phyloP scores from a whole-genome alignment of 75 land plant species.

The Pseudotsuga menziesii region DNA sequence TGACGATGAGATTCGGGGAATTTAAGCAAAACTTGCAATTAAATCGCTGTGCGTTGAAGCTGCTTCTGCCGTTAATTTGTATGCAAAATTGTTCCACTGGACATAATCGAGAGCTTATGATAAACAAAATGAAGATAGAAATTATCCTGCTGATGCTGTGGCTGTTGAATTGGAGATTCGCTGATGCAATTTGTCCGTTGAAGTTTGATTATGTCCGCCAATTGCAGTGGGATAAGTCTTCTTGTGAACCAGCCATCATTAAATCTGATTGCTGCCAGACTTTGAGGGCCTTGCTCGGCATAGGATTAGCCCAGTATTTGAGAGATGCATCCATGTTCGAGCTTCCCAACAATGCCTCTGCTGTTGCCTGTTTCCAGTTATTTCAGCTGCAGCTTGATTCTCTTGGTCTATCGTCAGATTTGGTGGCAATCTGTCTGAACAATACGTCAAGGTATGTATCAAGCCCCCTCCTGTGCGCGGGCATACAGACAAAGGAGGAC shows the following conservation, averaged over 20 bases:
- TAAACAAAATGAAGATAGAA: too few species aligned
- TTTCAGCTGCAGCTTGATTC: slow-evolving; percentile 25
- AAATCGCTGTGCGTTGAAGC: too few species aligned
- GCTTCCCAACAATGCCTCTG: slow-evolving; percentile 46
- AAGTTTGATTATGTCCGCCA: slow-evolving; percentile 35
- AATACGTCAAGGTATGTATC: slow-evolving; percentile 29
- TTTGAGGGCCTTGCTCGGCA: slow-evolving; percentile 39
- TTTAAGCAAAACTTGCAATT: too few species aligned
- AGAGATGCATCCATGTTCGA: slow-evolving; percentile 42
- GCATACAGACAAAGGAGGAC: slow-evolving; percentile 11
- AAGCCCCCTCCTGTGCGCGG: slow-evolving; percentile 11
- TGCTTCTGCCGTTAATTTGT: too few species aligned
- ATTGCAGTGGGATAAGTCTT: slow-evolving; percentile 33
- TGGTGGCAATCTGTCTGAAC: slow-evolving; percentile 31
- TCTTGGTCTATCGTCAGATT: slow-evolving; percentile 16
- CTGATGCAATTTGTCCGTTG: slow-evolving; percentile 20
- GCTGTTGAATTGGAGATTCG: too few species aligned
- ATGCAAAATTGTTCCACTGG: too few species aligned
- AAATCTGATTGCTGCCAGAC: slow-evolving; percentile 30
- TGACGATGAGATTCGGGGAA: too few species aligned
- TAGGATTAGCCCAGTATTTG: slow-evolving; percentile 52
- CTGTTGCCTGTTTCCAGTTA: slow-evolving; percentile 38
- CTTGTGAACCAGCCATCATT: slow-evolving; percentile 5
- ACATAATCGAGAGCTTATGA: too few species aligned
- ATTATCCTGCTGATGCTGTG: too few species aligned